Evolutionary conservation across 352 stramenopile genomes (phyloP).

Genomic region (Globisporangium paddicum): DNA sequence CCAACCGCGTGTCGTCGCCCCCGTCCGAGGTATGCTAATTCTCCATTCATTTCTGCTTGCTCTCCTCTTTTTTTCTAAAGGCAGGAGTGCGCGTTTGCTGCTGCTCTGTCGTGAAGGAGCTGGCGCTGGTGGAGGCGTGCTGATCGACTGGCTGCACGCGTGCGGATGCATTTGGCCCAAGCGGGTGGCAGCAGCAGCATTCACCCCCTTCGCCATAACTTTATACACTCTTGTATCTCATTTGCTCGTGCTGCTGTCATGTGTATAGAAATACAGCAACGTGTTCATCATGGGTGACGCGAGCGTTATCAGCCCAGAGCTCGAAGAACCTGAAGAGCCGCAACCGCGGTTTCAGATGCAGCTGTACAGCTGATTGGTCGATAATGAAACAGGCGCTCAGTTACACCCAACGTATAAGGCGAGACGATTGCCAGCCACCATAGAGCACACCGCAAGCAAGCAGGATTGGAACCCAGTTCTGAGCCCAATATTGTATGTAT

Average conservation of each 20-base stretch:
- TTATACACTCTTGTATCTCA: constrained; percentile 7
- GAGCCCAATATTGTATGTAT: too few species aligned
- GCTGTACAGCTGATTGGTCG: constrained; percentile 2
- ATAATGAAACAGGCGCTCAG: too few species aligned
- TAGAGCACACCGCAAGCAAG: too few species aligned
- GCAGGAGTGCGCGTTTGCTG: background rate
- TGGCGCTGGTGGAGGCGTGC: background rate
- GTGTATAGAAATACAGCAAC: background rate
- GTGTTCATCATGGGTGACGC: constrained; percentile 11
- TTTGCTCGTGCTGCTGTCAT: background rate
- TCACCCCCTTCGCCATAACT: background rate
- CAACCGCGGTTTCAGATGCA: constrained; percentile 2
- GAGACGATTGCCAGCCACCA: too few species aligned
- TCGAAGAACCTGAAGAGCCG: background rate
- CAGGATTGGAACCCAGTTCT: too few species aligned
- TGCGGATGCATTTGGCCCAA: background rate
- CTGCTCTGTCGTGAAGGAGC: background rate
- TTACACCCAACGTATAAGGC: too few species aligned
- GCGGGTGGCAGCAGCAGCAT: background rate
- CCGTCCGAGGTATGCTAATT: constrained; percentile 42
- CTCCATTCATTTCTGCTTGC: background rate
- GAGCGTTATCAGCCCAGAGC: background rate
- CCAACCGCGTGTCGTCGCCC: constrained; percentile 63
- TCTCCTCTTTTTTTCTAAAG: background rate
- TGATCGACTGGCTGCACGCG: background rate